phyloP scores from a whole-genome alignment of 2,329 filamentous ascomycete genomes.

The Alternaria triticimaculans region DNA sequence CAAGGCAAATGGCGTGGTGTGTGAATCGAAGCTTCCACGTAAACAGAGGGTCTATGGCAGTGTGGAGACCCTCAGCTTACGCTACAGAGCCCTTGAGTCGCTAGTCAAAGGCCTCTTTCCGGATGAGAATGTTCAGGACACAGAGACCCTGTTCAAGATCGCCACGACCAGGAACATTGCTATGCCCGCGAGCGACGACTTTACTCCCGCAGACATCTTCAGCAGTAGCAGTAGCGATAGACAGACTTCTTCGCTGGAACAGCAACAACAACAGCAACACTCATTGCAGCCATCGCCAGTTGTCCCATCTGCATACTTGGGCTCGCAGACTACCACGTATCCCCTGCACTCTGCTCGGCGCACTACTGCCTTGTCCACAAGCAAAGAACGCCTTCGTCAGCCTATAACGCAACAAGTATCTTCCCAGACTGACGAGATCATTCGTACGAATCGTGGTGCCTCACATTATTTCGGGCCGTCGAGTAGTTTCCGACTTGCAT shows the following conservation, averaged over 20 bases:
- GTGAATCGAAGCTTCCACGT: conserved; percentile 53
- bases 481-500: conserved; percentile 33
- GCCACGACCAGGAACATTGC: conserved; percentile 48
- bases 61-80: conserved; percentile 54
- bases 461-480: conserved; percentile 40
- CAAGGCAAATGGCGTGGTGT: conserved; percentile 47
- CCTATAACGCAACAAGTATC: conserved; percentile 18
- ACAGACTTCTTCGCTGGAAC: neutral
- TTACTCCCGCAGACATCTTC: conserved; percentile 37
- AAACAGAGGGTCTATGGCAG: conserved; percentile 56
- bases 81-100: conserved; percentile 53
- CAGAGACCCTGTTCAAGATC: conserved; percentile 50
- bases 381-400: conserved; percentile 13
- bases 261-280: conserved; percentile 9
- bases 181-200: conserved; percentile 45
- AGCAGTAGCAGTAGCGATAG: conserved; percentile 10
- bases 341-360: conserved; percentile 11
- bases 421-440: conserved; percentile 21
- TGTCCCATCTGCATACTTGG: neutral
- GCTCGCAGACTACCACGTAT: neutral
- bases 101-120: conserved; percentile 53
- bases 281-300: conserved; percentile 8
- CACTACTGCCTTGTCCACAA: conserved; percentile 11
- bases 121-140: conserved; percentile 47
- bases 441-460: conserved; percentile 25